Percentiles rank a stretch among this genome's conserved stretches.
Conservation (phyloP, 352 stramenopile species). For the Phytophthora hybrid region DNA sequence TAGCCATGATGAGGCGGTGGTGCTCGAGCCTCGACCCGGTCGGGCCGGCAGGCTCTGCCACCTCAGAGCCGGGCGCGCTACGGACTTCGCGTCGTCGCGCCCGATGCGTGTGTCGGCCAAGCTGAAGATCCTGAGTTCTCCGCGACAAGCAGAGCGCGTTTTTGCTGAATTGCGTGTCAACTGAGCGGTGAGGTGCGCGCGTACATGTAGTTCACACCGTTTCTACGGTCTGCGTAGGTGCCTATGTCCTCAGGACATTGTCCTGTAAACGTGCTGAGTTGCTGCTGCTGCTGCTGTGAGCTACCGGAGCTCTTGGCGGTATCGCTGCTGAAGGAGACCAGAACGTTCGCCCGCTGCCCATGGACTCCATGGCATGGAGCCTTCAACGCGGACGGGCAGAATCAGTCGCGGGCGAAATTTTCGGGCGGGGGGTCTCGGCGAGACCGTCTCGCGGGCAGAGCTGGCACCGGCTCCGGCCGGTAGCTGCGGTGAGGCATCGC, state of each 20-base stretch:
- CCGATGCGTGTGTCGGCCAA: neutral
- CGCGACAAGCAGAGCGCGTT: slow-evolving; percentile 6
- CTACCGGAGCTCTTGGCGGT: slow-evolving; percentile 19
- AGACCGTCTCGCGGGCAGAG: too few relatives aligned
- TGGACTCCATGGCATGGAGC: too few relatives aligned
- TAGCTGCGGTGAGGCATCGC: too few relatives aligned
- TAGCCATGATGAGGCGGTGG: neutral
- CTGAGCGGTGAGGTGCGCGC: neutral
- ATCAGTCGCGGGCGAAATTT: slow-evolving; percentile 3
- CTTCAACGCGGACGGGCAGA: slow-evolving; percentile 13
- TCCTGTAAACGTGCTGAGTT: neutral
- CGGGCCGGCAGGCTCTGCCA: too few relatives aligned
- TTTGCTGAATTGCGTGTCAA: slow-evolving; percentile 13
- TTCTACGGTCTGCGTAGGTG: neutral
- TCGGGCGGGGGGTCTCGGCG: too few relatives aligned
- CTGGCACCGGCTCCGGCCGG: too few relatives aligned
- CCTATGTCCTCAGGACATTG: too few relatives aligned
- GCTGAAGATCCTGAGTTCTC: neutral
- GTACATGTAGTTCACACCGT: neutral
- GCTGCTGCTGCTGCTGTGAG: neutral
- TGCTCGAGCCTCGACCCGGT: too few relatives aligned
- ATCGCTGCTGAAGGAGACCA: slow-evolving; percentile 11
- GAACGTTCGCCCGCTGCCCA: slow-evolving; percentile 9
- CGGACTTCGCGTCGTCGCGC: too few relatives aligned
- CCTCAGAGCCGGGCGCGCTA: too few relatives aligned